Base-by-base conservation (phyloP, 805 yeast species). In the Clavispora santaluciae region DNA sequence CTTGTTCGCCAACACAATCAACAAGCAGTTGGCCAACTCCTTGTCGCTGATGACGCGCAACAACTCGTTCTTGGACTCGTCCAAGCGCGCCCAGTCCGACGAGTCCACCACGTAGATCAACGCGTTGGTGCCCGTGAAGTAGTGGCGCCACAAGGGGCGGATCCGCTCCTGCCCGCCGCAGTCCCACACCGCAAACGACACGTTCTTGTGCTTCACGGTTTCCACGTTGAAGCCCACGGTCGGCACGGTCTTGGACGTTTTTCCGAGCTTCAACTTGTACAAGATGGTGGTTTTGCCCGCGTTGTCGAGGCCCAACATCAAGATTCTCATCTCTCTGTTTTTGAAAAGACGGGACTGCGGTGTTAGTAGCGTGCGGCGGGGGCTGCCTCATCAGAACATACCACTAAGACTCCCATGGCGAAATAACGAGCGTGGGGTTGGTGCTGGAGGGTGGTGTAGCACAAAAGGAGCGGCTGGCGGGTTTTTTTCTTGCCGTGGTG, bases 161-260 rank as follows among this genome's bases (percentile, higher is more conserved):
- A 89, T 78, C 62, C 95, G 73, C 56, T 86, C 95, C 69, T 88
- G 97, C 60, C 96, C 97, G 66, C 97, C 97, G 46, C 93, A 93
- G 63, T 86, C 95, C 95, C 95, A 86, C 59, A 86, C 89, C 45
- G 88, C 87, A 68, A 86, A 85, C 42, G 85, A 81, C 43, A 86
- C 82, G 61, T 85, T 85, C 60, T 82, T 83, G 63, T 83, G 86
- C 43, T 84, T 79, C 47, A 86, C 86, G 3, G 91, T 83, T 63
- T 86, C 95, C 36, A 86, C 93, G 64, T 90, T 90, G 69, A 90
- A 90, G 2, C 96, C 96, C 17, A 88, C 95, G 0, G 96, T 90
- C 17, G 96, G 96, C 5, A 88, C 93, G 0, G 95, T 86, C 33
- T 86, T 79, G 46, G 71, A 76, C 8, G 85, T 75, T 55, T 68